A percentile compares a stretch with the other conserved stretches of the same genome.
phyloP scores from a whole-genome alignment of 192 early-diverging fungal species.

The Coemansia sp. region DNA sequence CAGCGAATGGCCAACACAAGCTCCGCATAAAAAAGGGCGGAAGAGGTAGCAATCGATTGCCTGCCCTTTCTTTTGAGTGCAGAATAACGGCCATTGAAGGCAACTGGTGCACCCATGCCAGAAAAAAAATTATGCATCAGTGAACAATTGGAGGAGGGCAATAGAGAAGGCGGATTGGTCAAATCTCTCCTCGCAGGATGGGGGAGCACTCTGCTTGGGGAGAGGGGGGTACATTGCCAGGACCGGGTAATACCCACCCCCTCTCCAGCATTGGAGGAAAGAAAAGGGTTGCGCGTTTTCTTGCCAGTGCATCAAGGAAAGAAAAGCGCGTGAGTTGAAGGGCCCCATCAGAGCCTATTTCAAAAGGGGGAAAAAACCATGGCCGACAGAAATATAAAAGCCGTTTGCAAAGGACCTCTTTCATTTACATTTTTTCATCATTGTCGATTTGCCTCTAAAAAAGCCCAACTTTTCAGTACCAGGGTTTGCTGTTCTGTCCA shows the following conservation, averaged over 20 bases:
- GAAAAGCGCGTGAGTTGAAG: slow-evolving; percentile 13
- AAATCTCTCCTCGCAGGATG: too few species aligned
- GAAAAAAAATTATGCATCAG: too few species aligned
- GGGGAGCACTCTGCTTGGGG: neutral
- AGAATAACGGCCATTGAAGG: too few species aligned
- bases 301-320: neutral
- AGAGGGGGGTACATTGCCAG: slow-evolving; percentile 1
- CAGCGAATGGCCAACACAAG: too few species aligned
- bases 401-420: neutral
- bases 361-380: neutral
- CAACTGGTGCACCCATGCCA: too few species aligned
- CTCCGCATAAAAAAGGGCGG: too few species aligned
- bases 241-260: neutral
- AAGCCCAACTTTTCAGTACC: neutral
- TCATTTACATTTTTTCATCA: neutral
- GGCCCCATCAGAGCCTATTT: slow-evolving; percentile 11
- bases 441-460: neutral
- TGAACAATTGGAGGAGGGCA: too few species aligned
- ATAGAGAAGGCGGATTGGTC: too few species aligned
- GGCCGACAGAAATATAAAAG: slow-evolving; percentile 5
- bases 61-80: too few species aligned
- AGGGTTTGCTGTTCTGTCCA: too few species aligned
- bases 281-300: slow-evolving; percentile 2
- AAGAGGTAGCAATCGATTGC: too few species aligned
- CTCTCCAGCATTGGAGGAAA: neutral